A percentile compares a stretch with the other conserved stretches of the same genome.
phyloP scores from a whole-genome alignment of 352 stramenopile genomes.

The Globisporangium spiculum region DNA sequence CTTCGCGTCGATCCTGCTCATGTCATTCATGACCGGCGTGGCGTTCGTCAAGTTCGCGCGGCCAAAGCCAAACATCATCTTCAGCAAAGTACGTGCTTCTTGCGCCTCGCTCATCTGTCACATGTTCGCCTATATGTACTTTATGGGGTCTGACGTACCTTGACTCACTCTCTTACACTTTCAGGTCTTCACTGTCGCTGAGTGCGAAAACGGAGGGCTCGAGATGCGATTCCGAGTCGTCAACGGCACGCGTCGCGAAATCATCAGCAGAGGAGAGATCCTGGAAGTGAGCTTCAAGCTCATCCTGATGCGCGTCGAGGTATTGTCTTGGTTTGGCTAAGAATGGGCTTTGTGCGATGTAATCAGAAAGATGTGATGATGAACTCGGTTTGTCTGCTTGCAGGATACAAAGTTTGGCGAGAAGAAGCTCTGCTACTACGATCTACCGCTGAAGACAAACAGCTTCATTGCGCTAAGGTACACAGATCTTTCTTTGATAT shows the following conservation, averaged over 20 bases:
- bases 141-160: too few species aligned
- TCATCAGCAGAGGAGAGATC: constrained; percentile 45
- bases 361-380: background rate
- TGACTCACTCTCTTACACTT: background rate
- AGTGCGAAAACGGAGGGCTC: constrained; percentile 22
- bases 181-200: constrained; percentile 44
- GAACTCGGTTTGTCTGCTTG: background rate
- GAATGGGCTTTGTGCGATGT: background rate
- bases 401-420: constrained; percentile 36
- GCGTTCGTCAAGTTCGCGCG: constrained; percentile 63
- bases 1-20: constrained; percentile 55
- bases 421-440: constrained; percentile 65
- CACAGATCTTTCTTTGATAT: background rate
- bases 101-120: background rate
- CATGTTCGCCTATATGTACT: background rate
- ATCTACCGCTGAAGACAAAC: constrained; percentile 41
- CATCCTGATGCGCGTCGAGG: constrained; percentile 64
- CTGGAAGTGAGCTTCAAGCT: constrained; percentile 59
- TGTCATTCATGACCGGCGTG: constrained; percentile 59
- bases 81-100: constrained; percentile 30
- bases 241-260: constrained; percentile 43
- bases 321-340: background rate
- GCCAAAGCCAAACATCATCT: constrained; percentile 43
- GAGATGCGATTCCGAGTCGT: constrained; percentile 61
- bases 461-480: constrained; percentile 54